Base-by-base conservation (phyloP, 768 basidiomycete genomes). In the Psilocybe cubensis region DNA sequence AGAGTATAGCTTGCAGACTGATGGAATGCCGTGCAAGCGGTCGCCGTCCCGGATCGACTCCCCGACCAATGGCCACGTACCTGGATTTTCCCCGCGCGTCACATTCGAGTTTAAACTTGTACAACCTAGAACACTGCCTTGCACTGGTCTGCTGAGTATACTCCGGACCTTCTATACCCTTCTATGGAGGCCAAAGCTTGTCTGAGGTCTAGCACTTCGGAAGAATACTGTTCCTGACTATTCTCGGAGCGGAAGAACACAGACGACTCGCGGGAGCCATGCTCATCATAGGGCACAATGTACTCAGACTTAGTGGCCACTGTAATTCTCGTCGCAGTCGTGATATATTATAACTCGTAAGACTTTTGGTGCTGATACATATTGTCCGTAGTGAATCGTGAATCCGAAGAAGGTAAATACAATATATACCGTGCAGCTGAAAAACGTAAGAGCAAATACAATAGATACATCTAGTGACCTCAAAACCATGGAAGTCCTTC, bases 151-250 rank as follows among this genome's bases (percentile, higher is more conserved):
- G 18, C 25, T 31, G 28, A 49, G 21, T 17, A 23, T 42, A 49
- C 38, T 43, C 48, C 25, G 47, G 55, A 41, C 28, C 20, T 56
- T 43, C 25, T 50, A 47, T 56, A 49, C 56, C 48, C 56, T 43
- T 51, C 51, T 48, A 23, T 50, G 28, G 18, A 48, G 10, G 25
- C 24, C 35, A 38, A n/a, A 38, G 35, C 35, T 38, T 38, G 35
- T n/a, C 42, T 35, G 21, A 23, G n/a, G 27, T 31, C 42, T 21
- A 45, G 29, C 29, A 20, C 43, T 44, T 35, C 43, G 53, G 44
- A 33, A 20, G 33, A 8, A 20, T 38, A 4, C 35, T n/a, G 35
- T 38, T 38, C 35, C 35, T 38, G 35, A 38, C 35, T 17, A 38
- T 38, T n/a, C 5, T 12, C 35, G 35, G 35, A 38, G 35, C 35